phyloP scores from a whole-genome alignment of 2,329 filamentous ascomycete species.

The Coniochaeta prunicola region DNA sequence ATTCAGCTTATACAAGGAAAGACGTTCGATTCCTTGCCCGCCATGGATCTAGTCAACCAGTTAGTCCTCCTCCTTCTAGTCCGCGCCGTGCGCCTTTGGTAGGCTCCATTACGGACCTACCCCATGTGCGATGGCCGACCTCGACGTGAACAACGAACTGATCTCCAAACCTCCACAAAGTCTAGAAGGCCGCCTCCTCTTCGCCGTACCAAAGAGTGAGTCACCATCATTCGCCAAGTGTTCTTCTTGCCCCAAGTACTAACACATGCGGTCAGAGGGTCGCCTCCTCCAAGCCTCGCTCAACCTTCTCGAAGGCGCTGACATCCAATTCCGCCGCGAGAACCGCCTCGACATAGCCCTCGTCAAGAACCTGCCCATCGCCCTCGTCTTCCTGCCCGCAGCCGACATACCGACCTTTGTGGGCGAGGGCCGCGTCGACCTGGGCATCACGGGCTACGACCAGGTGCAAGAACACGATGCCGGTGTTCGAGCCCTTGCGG shows the following conservation, averaged over 20 bases:
- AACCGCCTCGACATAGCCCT: constrained; percentile 94
- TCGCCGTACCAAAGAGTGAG: constrained; percentile 97
- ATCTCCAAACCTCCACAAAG: constrained; percentile 40
- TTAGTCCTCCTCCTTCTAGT: constrained; percentile 29
- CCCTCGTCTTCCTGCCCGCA: constrained; percentile 92
- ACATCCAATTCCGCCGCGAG: constrained; percentile 95
- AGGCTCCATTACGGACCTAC: constrained; percentile 1
- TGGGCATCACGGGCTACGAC: constrained; percentile 91
- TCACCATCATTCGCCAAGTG: constrained; percentile 15
- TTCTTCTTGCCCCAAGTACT: constrained; percentile 7
- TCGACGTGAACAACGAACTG: constrained; percentile 24
- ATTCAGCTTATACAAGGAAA: neutral
- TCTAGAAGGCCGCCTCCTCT: constrained; percentile 86
- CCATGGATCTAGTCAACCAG: constrained; percentile 50
- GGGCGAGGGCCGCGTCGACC: constrained; percentile 84
- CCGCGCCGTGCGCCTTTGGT: neutral
- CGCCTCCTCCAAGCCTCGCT: constrained; percentile 82
- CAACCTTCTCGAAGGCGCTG: constrained; percentile 85
- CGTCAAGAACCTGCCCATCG: constrained; percentile 93
- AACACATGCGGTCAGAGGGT: constrained; percentile 58
- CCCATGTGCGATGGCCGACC: neutral
- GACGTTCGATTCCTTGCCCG: neutral
- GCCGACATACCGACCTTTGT: constrained; percentile 98
- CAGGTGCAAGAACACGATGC: constrained; percentile 89
- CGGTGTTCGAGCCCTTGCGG: constrained; percentile 41